These are phyloP conservation scores for Crithidia thermophila DNA, from an alignment of 208 protist genomes.

Conservation along the genomic window DNA sequence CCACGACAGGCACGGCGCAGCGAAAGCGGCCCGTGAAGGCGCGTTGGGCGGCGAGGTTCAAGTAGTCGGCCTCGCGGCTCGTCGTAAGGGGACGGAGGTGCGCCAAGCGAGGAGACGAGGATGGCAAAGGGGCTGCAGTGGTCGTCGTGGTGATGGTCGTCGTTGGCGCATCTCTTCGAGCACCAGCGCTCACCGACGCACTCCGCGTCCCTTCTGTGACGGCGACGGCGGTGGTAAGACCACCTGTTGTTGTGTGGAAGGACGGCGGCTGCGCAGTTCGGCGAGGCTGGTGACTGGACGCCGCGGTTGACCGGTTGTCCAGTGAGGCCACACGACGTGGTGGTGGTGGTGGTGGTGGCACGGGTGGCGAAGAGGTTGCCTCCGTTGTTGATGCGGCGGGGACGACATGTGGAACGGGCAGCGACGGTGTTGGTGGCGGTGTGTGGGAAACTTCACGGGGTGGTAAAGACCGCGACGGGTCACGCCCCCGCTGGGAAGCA, in stretches of 20 bases:
- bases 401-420: neutral
- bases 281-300: neutral
- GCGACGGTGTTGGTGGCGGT: neutral
- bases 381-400: neutral
- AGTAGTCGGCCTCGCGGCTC: conserved; percentile 25
- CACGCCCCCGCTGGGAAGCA: neutral
- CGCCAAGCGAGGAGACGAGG: neutral
- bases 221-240: neutral
- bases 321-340: neutral
- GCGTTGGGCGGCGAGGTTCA: conserved; percentile 21
- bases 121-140: neutral
- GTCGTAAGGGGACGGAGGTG: conserved; percentile 9
- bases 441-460: neutral
- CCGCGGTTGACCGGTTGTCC: neutral
- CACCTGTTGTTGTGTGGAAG: neutral
- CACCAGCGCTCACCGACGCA: neutral
- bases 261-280: conserved; percentile 2
- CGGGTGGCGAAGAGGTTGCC: neutral
- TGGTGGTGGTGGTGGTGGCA: neutral
- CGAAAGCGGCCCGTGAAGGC: conserved; percentile 42
- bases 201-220: neutral
- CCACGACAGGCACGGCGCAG: conserved; percentile 42
- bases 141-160: neutral
- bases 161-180: neutral
- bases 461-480: neutral